phyloP scores from a whole-genome alignment of 495 filamentous ascomycete genomes.

The Aspergillus ellipticus region DNA sequence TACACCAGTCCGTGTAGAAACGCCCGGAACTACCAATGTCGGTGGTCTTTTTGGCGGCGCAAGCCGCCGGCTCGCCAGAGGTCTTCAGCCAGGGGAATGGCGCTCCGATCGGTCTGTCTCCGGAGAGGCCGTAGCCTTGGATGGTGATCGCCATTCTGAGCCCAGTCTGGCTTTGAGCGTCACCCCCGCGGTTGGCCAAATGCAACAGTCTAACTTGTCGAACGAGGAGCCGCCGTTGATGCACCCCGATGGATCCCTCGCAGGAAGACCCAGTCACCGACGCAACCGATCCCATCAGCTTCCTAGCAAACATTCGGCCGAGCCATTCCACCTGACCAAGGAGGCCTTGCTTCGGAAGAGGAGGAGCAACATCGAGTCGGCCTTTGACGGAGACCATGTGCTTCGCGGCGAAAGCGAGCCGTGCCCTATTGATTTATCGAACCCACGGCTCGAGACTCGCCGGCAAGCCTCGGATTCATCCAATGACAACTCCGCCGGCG shows the following conservation, averaged over 20 bases:
- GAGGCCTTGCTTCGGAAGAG: constrained; percentile 39
- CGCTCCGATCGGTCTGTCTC: constrained; percentile 49
- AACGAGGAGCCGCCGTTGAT: constrained; percentile 22
- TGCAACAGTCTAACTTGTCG: constrained; percentile 48
- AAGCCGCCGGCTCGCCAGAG: constrained; percentile 47
- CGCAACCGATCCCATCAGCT: constrained; percentile 40
- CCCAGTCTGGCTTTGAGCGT: constrained; percentile 60
- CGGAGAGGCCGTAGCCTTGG: constrained; percentile 53
- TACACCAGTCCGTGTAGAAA: constrained; percentile 45
- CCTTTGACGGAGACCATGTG: constrained; percentile 19
- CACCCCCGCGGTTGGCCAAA: constrained; percentile 58
- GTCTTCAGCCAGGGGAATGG: constrained; percentile 46
- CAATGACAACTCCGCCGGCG: constrained; percentile 33
- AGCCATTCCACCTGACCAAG: constrained; percentile 43
- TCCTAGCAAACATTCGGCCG: constrained; percentile 33
- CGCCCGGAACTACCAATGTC: constrained; percentile 44
- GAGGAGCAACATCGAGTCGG: constrained; percentile 30
- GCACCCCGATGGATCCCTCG: constrained; percentile 15
- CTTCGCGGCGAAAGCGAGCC: constrained; percentile 25
- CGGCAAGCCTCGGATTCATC: constrained; percentile 47
- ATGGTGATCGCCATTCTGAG: constrained; percentile 60
- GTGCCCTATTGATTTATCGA: constrained; percentile 23
- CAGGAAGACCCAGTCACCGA: constrained; percentile 23
- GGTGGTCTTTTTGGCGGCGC: constrained; percentile 57
- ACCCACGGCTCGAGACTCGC: constrained; percentile 24